Conservation (phyloP, 768 basidiomycete genomes). For the Leccinum truebloodii region DNA sequence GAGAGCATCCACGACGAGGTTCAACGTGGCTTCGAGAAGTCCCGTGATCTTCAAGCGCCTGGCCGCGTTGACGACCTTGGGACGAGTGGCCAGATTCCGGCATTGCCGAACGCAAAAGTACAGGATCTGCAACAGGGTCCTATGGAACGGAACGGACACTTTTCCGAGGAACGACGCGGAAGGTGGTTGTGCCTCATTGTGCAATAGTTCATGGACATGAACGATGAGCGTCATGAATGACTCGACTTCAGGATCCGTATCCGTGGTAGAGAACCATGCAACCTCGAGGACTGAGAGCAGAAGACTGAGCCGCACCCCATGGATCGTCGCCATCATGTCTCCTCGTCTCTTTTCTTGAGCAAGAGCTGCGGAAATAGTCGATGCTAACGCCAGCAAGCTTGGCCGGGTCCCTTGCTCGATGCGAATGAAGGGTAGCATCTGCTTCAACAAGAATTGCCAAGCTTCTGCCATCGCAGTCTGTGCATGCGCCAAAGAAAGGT, state of each 20-base stretch:
- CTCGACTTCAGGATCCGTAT: slow-evolving; percentile 53
- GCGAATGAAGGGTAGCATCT: slow-evolving; percentile 63
- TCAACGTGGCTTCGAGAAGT: slow-evolving; percentile 62
- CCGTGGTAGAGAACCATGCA: slow-evolving; percentile 67
- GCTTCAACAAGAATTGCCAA: slow-evolving; percentile 73
- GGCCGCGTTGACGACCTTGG: slow-evolving; percentile 56
- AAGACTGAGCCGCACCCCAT: slow-evolving; percentile 71
- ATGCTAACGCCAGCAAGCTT: slow-evolving; percentile 55
- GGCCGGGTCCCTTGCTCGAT: slow-evolving; percentile 57
- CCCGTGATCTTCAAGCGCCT: slow-evolving; percentile 60
- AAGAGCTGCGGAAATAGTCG: slow-evolving; percentile 65
- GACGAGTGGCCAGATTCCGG: slow-evolving; percentile 47
- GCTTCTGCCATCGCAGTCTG: slow-evolving; percentile 74
- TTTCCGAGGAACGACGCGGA: slow-evolving; percentile 69
- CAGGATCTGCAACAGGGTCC: slow-evolving; percentile 72
- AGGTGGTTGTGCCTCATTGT: slow-evolving; percentile 75
- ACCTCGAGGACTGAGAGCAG: slow-evolving; percentile 79
- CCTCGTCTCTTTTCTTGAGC: slow-evolving; percentile 71
- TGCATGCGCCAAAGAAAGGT: slow-evolving; percentile 80
- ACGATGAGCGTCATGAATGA: slow-evolving; percentile 62
- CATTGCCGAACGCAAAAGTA: slow-evolving; percentile 75
- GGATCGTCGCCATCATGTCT: slow-evolving; percentile 83
- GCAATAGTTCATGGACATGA: slow-evolving; percentile 63
- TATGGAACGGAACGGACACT: slow-evolving; percentile 72
- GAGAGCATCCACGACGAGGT: slow-evolving; percentile 67